Evolutionary conservation across 352 stramenopile genomes (phyloP).

Genomic region (Globisporangium cederbergense): DNA sequence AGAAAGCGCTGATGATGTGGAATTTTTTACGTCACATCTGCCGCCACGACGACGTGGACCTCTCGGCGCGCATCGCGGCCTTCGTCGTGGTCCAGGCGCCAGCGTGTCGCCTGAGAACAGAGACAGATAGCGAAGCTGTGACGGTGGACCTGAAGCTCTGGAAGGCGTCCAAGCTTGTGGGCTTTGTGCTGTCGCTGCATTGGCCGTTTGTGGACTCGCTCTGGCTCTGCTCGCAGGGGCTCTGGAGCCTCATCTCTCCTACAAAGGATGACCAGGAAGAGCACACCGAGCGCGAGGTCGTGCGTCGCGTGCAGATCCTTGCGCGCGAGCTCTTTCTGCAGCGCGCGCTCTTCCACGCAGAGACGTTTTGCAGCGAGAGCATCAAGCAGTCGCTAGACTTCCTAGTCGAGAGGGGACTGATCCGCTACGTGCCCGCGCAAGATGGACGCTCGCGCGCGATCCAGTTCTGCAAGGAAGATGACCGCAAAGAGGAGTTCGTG

Average conservation of each 20-base stretch:
- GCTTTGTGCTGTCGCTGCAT: conserved; percentile 64
- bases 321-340: conserved; percentile 48
- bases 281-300: conserved; percentile 41
- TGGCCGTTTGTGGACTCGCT: conserved; percentile 81
- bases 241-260: conserved; percentile 33
- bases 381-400: conserved; percentile 76
- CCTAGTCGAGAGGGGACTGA: conserved; percentile 38
- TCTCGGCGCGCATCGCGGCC: conserved; percentile 31
- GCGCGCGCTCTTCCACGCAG: conserved; percentile 44
- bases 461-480: conserved; percentile 16
- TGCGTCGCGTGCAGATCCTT: conserved; percentile 51
- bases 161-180: conserved; percentile 33
- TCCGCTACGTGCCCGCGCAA: conserved; percentile 29
- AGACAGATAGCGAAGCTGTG: conserved; percentile 9
- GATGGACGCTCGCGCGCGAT: conserved; percentile 31
- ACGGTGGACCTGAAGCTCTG: conserved; percentile 34
- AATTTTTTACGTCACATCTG: conserved; percentile 67
- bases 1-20: conserved; percentile 51
- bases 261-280: background rate
- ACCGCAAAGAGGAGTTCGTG: conserved; percentile 15
- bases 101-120: conserved; percentile 14
- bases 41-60: conserved; percentile 46
- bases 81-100: conserved; percentile 27
- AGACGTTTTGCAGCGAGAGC: conserved; percentile 72
- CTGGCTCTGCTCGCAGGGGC: conserved; percentile 50